A percentile compares a stretch with the other conserved stretches of the same genome.
phyloP scores from a whole-genome alignment of 1,139 yeast genomes.

The Lodderomyces beijingensis region DNA sequence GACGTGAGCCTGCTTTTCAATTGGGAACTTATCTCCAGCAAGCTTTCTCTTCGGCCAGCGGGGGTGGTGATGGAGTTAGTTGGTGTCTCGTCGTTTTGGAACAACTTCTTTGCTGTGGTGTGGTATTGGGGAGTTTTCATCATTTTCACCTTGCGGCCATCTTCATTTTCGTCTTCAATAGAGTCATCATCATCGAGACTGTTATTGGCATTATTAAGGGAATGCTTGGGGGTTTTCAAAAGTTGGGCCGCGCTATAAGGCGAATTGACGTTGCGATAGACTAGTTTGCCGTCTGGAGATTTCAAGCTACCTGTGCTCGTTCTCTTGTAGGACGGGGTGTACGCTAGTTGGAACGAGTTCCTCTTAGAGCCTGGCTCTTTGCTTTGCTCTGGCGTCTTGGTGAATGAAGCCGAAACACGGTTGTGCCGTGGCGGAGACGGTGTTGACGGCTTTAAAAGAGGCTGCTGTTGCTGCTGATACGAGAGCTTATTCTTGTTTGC shows the following conservation, averaged over 20 bases:
- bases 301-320: constrained; percentile 26
- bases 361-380: constrained; percentile 5
- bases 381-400: constrained; percentile 31
- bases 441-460: constrained; percentile 17
- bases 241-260: constrained; percentile 25
- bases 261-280: constrained; percentile 22
- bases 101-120: constrained; percentile 37
- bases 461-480: not conserved
- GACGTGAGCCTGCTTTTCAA: constrained; percentile 35
- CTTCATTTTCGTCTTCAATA: constrained; percentile 5
- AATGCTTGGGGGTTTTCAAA: constrained; percentile 36
- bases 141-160: constrained; percentile 18
- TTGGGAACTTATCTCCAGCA: constrained; percentile 37
- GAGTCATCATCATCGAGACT: constrained; percentile 20
- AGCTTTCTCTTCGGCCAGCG: constrained; percentile 23
- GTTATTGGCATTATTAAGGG: no score
- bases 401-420: constrained; percentile 15
- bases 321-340: constrained; percentile 39
- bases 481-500: no score
- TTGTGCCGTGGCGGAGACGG: constrained; percentile 23
- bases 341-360: constrained; percentile 20
- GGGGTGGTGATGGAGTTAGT: not conserved
- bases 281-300: constrained; percentile 31
- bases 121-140: constrained; percentile 41
- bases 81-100: constrained; percentile 10